Evolutionary conservation across 257 asterid genomes (phyloP).

Genomic region (Phtheirospermum japonicum): DNA sequence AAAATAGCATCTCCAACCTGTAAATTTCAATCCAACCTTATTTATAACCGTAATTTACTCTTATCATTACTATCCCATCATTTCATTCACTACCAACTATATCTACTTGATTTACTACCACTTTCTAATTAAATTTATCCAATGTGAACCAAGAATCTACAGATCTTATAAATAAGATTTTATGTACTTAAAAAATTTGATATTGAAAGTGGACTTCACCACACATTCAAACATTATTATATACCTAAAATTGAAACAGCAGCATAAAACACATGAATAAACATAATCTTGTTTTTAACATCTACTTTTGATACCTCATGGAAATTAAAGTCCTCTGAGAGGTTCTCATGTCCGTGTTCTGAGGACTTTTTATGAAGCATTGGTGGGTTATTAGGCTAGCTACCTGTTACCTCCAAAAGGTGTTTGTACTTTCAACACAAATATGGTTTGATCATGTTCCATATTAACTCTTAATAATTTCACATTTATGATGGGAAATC

Average conservation of each 20-base stretch:
- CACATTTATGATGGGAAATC: slow-evolving; percentile 2
- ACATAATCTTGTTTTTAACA: too few species aligned
- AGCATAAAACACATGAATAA: not conserved
- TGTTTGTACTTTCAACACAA: not conserved
- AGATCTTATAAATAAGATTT: not conserved
- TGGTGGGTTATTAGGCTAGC: not conserved
- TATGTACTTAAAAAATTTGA: not conserved
- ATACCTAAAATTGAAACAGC: not conserved
- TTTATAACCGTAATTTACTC: too few species aligned
- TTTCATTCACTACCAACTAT: not conserved
- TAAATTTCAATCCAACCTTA: not conserved
- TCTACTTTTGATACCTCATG: too few species aligned
- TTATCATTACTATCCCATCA: too few species aligned
- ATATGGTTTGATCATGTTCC: slow-evolving; percentile 6
- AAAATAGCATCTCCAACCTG: not conserved
- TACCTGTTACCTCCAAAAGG: not conserved
- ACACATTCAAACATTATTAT: not conserved
- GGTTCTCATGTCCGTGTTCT: not conserved
- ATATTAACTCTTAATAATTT: slow-evolving; percentile 16
- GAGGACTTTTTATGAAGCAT: not conserved
- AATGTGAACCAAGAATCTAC: not conserved
- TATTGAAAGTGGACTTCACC: not conserved
- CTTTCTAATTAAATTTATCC: not conserved
- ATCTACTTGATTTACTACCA: not conserved
- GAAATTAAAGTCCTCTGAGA: too few species aligned